Evolutionary conservation across 345 rosid genomes (phyloP), one percentile per base, ranked within the genome.

Genomic region (Populus nigra): DNA sequence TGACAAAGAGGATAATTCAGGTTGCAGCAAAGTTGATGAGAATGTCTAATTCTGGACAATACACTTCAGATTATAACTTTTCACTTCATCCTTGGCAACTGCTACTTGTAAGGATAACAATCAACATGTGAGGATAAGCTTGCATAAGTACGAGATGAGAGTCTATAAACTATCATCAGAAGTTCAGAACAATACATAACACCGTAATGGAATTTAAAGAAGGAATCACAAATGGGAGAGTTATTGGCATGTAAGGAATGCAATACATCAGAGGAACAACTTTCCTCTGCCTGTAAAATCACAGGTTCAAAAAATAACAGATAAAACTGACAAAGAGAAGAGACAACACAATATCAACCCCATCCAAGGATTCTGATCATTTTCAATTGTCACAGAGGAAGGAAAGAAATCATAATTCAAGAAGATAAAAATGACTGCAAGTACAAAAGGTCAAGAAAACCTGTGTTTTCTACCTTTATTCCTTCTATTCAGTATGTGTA

Each of bases 381-480:
- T 57, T n/a, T n/a, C 29, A n/a, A 9, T 9, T n/a, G 13, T n/a
- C 63, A n/a, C 23, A 22, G 27, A n/a, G 63, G 25, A n/a, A 57
- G 29, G 23, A 57, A 57, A 57, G 2, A 57, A n/a, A 57, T 57
- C 63, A 57, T 57, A 9, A 57, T 57, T n/a, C 29, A 4, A n/a
- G 63, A 49, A 57, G 12, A 23, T 8, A 13, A 8, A 43, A 43
- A 12, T 39, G 20, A 50, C 22, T 20, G 10, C 0, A 68, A 18
- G 47, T 35, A 38, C 10, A 65, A 25, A 18, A 63, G 23, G 77
- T 25, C 73, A 22, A 47, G 67, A 75, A 36, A 72, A 62, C 9
- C 7, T 45, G 69, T 20, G 65, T 35, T 75, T 74, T 36, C 36
- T 77, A 63, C 33, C 79, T 83, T 77, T 84, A 81, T 84, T 83